Evolutionary conservation across 2,329 filamentous ascomycete species (phyloP), one percentile per base, ranked within the genome.

Genomic region (Domatiomyces globalis): DNA sequence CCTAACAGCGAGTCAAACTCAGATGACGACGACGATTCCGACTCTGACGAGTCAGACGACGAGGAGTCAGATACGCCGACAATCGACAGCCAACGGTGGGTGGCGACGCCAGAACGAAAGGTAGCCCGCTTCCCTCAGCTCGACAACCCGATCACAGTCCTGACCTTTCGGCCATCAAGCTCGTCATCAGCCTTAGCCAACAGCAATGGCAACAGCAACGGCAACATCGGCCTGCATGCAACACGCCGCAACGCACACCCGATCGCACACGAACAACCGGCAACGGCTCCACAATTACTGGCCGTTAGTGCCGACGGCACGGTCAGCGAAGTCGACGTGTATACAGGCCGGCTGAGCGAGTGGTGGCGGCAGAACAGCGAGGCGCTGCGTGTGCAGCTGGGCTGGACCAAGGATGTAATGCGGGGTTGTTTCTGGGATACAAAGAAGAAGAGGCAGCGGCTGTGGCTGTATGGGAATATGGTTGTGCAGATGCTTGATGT

Each of bases 401-500:
- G 15, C 33, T 10, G 12, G 33, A 39, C 33, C 4, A 39, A 15
- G 33, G 33, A 39, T 39, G 12, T 39, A 39, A 5, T 39, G 4
- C 33, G 33, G 4, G 56, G 57, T 9, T 57, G 51, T n/a, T 67
- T 95, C 42, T 96, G 90, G 89, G 54, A 56, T 36, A 51, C 45
- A 22, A 47, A 17, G 20, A 51, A 43, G 4, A 51, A 72, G 73
- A 25, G 25, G 12, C 58, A 59, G 46, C 78, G 90, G 12, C 69
- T 90, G 6, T 96, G 90, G 87, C 70, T 96, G 18, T 95, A 94
- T 62, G 89, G 90, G 5, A 78, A 80, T 43, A 82, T 79, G 1
- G 96, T 88, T 76, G 68, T 98, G 20, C 88, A 86, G 70, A 96
- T 96, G 89, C 79, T 98, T 54, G 88, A 96, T 65, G 71, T 94